A percentile compares a stretch with the other conserved stretches of the same genome.
Evolutionary conservation across 306 rosid species (phyloP).

Genomic region (Acacia crassicarpa): DNA sequence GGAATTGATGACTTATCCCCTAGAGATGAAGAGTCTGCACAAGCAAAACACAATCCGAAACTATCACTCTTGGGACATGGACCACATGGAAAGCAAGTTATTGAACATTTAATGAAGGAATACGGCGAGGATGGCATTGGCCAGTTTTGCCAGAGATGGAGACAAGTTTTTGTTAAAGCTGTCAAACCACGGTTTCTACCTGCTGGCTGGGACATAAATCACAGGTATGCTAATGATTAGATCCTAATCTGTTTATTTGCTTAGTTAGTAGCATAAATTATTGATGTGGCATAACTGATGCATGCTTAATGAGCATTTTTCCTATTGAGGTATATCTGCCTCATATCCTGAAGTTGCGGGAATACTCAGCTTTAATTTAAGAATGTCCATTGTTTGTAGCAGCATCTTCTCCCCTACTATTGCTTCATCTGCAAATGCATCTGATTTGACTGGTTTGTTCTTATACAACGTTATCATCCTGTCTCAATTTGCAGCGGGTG

Average conservation of each 20-base stretch:
- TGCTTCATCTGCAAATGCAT: background rate
- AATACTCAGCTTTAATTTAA: background rate
- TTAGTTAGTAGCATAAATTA: background rate
- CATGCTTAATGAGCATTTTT: conserved; percentile 23
- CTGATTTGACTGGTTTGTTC: background rate
- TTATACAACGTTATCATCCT: background rate
- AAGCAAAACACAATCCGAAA: conserved; percentile 55
- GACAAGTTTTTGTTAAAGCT: conserved; percentile 84
- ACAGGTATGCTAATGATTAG: conserved; percentile 61
- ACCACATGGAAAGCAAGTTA: conserved; percentile 92
- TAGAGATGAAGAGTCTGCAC: conserved; percentile 34
- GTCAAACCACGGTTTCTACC: conserved; percentile 86
- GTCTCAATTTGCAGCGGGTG: background rate
- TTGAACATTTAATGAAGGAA: conserved; percentile 71
- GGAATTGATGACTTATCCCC: conserved; percentile 35
- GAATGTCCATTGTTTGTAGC: background rate
- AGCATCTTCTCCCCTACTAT: background rate
- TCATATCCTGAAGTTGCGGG: background rate
- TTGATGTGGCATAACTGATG: background rate
- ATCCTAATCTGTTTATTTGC: background rate
- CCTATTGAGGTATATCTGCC: background rate
- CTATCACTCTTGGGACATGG: conserved; percentile 91
- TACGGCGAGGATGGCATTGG: conserved; percentile 74
- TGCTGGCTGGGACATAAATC: conserved; percentile 88
- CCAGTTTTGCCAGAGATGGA: conserved; percentile 89